A percentile compares a stretch with the other conserved stretches of the same genome.
phyloP scores from a whole-genome alignment of 306 rosid genomes.

The Cotoneaster glaucophyllus region DNA sequence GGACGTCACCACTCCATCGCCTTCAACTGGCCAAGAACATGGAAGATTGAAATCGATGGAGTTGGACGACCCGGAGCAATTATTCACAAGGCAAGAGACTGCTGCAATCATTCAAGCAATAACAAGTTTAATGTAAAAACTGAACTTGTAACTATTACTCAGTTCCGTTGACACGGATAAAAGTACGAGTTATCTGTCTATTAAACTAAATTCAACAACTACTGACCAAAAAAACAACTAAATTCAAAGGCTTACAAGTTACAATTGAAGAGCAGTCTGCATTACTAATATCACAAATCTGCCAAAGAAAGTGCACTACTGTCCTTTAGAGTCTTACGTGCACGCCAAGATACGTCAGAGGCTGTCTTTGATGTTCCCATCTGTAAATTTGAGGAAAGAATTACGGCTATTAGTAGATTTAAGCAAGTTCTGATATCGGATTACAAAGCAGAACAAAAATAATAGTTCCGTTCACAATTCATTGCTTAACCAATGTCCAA shows the following conservation, averaged over 20 bases:
- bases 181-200: background rate
- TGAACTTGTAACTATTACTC: background rate
- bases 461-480: background rate
- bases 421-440: background rate
- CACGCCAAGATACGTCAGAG: conserved; percentile 60
- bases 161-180: background rate
- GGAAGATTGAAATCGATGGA: background rate
- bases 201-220: background rate
- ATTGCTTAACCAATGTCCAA: background rate
- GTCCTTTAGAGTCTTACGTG: conserved; percentile 63
- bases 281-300: conserved; percentile 24
- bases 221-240: background rate
- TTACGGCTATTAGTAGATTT: background rate
- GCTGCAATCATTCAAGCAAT: too few relatives aligned
- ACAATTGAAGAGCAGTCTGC: conserved; percentile 24
- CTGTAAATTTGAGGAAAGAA: conserved; percentile 38
- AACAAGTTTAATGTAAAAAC: background rate
- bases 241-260: background rate
- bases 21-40: background rate
- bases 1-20: background rate
- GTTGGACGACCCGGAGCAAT: background rate
- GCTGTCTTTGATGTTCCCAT: conserved; percentile 79
- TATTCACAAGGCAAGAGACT: too few relatives aligned
- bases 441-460: background rate
- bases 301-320: conserved; percentile 32